Base-by-base conservation (phyloP, 257 asterid genomes). In the Solanum gandarillasii region DNA sequence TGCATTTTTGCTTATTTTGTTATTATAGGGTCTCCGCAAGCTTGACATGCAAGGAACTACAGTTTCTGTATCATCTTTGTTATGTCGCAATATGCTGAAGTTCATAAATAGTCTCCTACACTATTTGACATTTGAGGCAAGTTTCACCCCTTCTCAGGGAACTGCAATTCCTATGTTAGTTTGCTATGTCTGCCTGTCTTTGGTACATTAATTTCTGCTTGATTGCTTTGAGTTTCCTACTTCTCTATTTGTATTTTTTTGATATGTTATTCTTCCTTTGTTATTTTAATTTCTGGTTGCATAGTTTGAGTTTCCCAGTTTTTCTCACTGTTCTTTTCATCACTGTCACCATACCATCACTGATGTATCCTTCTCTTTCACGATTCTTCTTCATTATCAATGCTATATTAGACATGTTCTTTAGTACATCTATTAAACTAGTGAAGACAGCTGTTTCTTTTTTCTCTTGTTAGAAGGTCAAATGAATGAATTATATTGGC, bases 11-110 rank as follows among this genome's bases (percentile, higher is more conserved):
- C 83, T 85, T 58, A 43, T 46, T 79, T 79, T 39, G 31, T 23
- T 87, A 86, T 88, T 90, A 88, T 90, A 97, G 99, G 98, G 98
- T 88, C 93, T 93, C 86, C 95, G 99, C 87, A 92, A 93, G 87
- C 95, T 93, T 89, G 99, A 97, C 92, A 97, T 94, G 98, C 98
- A 95, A 93, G 99, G 99, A 88, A 95, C 93, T 93, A 93, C 95
- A 85, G 93, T 95, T 89, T 93, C 98, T 38, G 95, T 95, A 85
- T 97, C 99, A 89, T 95, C 99, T 85, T 92, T 97, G 94, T 92
- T 95, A 88, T 97, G 99, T 90, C 98, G 99, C 83, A 94, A 93
- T 90, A 95, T 97, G 99, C 98, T 95, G 52, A 95, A 94, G 89
- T 97, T 97, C 92, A 95, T 97, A 90, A 95, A 95, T 86, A 95